Base-by-base conservation (phyloP, 495 filamentous ascomycete species). In the Penicillium dipodomyicola region DNA sequence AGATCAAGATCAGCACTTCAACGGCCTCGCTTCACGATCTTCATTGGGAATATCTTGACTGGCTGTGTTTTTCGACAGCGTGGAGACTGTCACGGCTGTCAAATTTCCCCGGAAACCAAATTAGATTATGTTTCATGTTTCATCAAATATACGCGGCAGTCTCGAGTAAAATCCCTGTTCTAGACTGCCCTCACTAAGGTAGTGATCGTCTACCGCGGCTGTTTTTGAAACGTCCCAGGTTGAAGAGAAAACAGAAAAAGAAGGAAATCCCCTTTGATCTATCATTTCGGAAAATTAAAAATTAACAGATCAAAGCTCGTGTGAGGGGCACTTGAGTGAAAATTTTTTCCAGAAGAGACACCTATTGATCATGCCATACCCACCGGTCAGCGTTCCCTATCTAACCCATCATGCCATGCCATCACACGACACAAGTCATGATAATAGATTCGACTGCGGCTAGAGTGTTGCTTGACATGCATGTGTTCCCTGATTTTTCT, bases 121-220 rank as follows among this genome's bases (percentile, higher is more conserved):
- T 49, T 60, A 60, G 35, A 60, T 58, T 54, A 44, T 46, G 33
- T 60, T 53, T 27, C 39, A 48, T n/a, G n/a, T n/a, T n/a, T n/a
- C n/a, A n/a, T n/a, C n/a, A n/a, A n/a, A n/a, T n/a, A n/a, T n/a
- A n/a, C n/a, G n/a, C n/a, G 53, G 23, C 30, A 42, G 57, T 44
- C n/a, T 47, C 1, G 11, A 30, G 17, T 12, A 30, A 1, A 20
- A 17, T 14, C 12, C 5, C n/a, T 17, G 49, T 29, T 57, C 58
- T 67, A 61, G 61, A 52, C 22, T 4, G 3, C 49, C 58, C 2
- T 27, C 25, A 23, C 22, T 1, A 5, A 25, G 23, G 23, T 1
- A 47, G 17, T 32, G 58, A 57, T 67, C 58, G 45, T 56, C 58
- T 41, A 64, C 42, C 52, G 61, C 61, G 56, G 53, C 56, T 66